phyloP scores from a whole-genome alignment of 1,284 basidiomycete genomes.

The Rhodotorula sp. region DNA sequence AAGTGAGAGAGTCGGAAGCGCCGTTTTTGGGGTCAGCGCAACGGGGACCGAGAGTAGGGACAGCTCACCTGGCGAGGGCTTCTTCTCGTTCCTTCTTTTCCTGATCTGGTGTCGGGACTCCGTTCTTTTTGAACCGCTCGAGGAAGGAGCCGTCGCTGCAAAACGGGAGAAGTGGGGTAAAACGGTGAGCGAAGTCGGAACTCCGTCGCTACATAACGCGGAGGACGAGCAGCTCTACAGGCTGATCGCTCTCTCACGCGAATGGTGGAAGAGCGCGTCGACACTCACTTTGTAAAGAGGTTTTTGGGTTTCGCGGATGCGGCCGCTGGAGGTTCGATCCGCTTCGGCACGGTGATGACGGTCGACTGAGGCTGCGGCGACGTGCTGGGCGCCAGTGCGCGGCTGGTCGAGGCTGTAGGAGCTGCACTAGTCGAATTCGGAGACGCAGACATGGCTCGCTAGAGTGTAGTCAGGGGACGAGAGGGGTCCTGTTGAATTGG shows the following conservation, averaged over 20 bases:
- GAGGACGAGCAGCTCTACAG: background rate
- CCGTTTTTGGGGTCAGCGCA: no score
- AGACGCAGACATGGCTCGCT: background rate
- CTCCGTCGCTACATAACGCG: no score
- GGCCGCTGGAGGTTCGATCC: background rate
- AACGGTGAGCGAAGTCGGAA: background rate
- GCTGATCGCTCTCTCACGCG: background rate
- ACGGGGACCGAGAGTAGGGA: no score
- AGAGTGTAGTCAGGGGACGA: background rate
- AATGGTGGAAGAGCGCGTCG: no score
- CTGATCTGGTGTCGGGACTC: background rate
- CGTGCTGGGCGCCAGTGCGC: background rate
- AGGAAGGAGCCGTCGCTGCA: conserved; percentile 37
- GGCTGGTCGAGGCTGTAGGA: background rate
- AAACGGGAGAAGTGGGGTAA: background rate
- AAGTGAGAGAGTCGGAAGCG: background rate
- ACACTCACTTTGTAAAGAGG: conserved; percentile 27
- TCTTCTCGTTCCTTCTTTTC: conserved; percentile 34
- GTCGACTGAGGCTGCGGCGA: background rate
- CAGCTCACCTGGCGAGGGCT: conserved; percentile 26
- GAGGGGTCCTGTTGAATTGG: background rate
- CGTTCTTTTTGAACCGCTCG: conserved; percentile 30
- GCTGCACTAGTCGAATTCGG: conserved; percentile 6
- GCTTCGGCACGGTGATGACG: background rate
- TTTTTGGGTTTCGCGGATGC: conserved; percentile 20